phyloP scores from a whole-genome alignment of 495 filamentous ascomycete species.

The Chaetomium tenue region DNA sequence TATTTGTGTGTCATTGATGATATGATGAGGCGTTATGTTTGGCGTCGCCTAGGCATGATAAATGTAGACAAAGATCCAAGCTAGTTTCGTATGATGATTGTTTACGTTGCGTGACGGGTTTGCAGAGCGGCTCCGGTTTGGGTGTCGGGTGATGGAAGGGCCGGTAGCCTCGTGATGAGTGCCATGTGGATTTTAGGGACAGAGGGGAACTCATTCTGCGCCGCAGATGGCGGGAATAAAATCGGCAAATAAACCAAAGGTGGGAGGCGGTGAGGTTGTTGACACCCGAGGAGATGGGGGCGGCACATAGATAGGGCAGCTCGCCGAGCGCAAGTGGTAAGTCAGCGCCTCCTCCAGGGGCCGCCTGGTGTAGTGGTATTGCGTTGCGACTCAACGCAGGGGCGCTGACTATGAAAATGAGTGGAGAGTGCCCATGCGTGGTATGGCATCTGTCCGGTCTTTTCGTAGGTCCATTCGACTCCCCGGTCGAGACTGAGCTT shows the following conservation, averaged over 20 bases:
- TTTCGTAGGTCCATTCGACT: constrained; percentile 2
- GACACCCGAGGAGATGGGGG: background rate
- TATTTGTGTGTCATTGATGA: constrained; percentile 1
- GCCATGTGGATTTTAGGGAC: background rate
- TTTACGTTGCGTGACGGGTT: background rate
- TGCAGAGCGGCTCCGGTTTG: too few species aligned
- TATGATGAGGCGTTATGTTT: constrained; percentile 5
- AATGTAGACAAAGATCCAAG: background rate
- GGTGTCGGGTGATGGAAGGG: background rate
- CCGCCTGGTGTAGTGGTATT: constrained; percentile 2
- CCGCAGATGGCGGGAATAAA: background rate
- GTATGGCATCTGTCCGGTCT: background rate
- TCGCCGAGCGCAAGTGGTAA: background rate
- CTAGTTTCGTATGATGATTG: background rate
- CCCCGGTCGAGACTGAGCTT: background rate
- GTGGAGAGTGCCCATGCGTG: background rate
- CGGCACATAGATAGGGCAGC: background rate
- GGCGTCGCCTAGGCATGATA: constrained; percentile 6
- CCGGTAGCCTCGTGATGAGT: background rate
- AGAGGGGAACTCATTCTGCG: background rate
- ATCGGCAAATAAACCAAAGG: background rate
- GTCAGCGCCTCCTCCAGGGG: background rate
- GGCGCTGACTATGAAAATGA: background rate
- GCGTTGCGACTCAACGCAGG: constrained; percentile 8
- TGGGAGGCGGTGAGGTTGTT: background rate